A percentile compares a stretch with the other conserved stretches of the same genome.
Evolutionary conservation across 176 grass and related monocot species (phyloP).

Genomic region (Carex parvula): DNA sequence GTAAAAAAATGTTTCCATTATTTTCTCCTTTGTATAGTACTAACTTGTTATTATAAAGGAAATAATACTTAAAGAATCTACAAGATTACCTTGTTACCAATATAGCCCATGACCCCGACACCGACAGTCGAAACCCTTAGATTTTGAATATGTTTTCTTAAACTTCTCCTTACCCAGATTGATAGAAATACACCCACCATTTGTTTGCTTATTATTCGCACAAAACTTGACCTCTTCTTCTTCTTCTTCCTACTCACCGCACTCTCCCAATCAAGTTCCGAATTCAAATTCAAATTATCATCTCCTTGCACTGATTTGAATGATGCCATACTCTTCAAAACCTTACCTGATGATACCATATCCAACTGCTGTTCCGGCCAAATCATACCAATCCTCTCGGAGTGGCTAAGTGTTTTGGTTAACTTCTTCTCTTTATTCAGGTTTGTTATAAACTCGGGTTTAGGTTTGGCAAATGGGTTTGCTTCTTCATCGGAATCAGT

Average conservation of each 20-base stretch:
- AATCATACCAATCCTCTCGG: constrained; percentile 81
- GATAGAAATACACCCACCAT: constrained; percentile 88
- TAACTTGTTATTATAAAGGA: not conserved
- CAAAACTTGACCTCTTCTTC: constrained; percentile 45
- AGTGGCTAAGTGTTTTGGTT: constrained; percentile 59
- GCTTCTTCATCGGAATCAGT: constrained; percentile 56
- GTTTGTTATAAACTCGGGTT: constrained; percentile 17
- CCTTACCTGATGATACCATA: constrained; percentile 47
- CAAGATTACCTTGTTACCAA: constrained; percentile 65
- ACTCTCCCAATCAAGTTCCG: constrained; percentile 33
- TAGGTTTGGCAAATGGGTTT: constrained; percentile 46
- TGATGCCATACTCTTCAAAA: constrained; percentile 43
- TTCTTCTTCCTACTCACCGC: constrained; percentile 34
- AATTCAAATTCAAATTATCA: constrained; percentile 26
- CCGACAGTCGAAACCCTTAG: constrained; percentile 85
- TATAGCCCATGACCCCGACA: constrained; percentile 87
- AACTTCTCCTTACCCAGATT: constrained; percentile 68
- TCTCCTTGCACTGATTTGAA: constrained; percentile 57
- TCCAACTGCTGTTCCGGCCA: constrained; percentile 88
- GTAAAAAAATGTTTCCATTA: not conserved
- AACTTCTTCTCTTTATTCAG: constrained; percentile 49
- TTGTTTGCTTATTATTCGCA: constrained; percentile 90
- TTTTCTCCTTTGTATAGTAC: not conserved
- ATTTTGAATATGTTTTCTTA: constrained; percentile 76
- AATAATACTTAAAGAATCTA: not conserved